Evolutionary conservation across 176 grass and related monocot species (phyloP).

Genomic region (Carex parvula): DNA sequence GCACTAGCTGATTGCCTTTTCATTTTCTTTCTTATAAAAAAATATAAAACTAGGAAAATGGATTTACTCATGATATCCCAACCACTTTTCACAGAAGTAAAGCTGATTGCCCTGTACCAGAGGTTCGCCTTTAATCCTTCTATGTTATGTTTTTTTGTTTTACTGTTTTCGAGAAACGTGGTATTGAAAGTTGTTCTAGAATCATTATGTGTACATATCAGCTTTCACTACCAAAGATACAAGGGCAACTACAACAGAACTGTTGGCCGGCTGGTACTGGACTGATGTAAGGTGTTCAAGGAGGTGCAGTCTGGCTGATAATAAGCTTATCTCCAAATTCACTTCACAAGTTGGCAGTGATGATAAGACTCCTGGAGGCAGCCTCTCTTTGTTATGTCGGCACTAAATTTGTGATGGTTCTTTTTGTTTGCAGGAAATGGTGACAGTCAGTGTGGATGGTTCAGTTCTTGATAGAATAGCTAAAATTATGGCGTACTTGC

Average conservation of each 20-base stretch:
- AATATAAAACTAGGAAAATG: conserved; percentile 72
- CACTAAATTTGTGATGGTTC: neutral
- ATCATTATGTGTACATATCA: neutral
- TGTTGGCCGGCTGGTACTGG: neutral
- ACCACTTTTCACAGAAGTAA: conserved; percentile 97
- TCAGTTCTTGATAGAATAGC: conserved; percentile 96
- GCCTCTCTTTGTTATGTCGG: neutral
- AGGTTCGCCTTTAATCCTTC: conserved; percentile 32
- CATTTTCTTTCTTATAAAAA: conserved; percentile 1
- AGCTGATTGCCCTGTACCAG: conserved; percentile 80
- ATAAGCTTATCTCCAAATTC: neutral
- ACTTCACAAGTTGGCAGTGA: neutral
- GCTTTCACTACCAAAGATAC: neutral
- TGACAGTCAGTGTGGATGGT: conserved; percentile 90
- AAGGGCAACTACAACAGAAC: neutral
- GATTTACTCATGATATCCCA: conserved; percentile 80
- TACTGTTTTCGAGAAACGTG: neutral
- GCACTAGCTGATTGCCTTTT: neutral
- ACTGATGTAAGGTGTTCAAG: neutral
- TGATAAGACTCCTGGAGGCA: neutral
- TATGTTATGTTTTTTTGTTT: neutral
- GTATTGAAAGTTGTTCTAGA: neutral
- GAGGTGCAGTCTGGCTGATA: neutral
- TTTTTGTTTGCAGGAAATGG: conserved; percentile 69
- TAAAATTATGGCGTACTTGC: conserved; percentile 98